Evolutionary conservation across 441 rosid genomes (phyloP), one percentile per base, ranked within the genome.

Genomic region (Heliophila coronopifolia): DNA sequence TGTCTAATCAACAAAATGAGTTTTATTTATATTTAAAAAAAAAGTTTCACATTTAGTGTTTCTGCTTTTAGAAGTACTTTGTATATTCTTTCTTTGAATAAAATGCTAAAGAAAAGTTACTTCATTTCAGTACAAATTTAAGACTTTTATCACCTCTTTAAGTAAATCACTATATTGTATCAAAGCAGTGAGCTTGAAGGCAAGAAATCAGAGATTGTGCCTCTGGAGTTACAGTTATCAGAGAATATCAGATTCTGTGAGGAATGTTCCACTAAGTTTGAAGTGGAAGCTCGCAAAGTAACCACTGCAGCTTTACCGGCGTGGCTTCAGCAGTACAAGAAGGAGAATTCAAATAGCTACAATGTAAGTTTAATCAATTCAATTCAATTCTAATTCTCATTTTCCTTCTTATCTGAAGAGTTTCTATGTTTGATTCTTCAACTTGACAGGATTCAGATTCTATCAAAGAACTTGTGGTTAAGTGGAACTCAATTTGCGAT

Each of bases 401-500:
- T n/a, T 27, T 26, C 28, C n/a, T 17, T 13, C 34, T 43, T 18
- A 33, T 22, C 22, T 19, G 1, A 22, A 60, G 16, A 22, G n/a
- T 1, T 9, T 38, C 5, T 48, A 1, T 39, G 19, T 63, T 35
- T 56, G 15, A n/a, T 34, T n/a, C 39, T 5, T 65, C 60, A 33
- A 58, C 53, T 44, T 61, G 6, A 31, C 73, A 89, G 97, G 84
- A 71, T 31, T 59, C 71, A 64, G 55, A 61, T 52, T 43, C 69
- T 3, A 56, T 74, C 22, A 70, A 70, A 65, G 77, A 80, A 38
- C 81, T 83, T 51, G 67, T 75, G 68, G 59, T 52, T 31, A 84
- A 75, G 50, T 80, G 94, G 92, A 77, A 79, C 54, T 60, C 74
- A 30, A 65, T 76, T 50, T 81, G 87, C 67, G 61, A 55, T 38